Conservation (phyloP, 169 alveolate species). For the Plasmodium adleri region DNA sequence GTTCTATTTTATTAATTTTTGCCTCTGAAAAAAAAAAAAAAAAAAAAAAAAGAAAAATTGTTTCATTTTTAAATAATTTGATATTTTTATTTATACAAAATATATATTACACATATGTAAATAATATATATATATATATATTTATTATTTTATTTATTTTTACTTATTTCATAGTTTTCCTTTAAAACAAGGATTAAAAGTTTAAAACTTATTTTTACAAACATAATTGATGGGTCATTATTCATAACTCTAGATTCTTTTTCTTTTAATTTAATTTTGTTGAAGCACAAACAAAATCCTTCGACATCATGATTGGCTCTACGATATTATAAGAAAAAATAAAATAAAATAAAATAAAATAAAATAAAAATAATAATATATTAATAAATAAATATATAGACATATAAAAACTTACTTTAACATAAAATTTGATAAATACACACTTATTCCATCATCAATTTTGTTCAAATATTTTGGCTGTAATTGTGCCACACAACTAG, state of each 20-base stretch:
- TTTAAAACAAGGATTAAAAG: conserved; percentile 50
- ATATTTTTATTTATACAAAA: not conserved
- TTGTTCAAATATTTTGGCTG: conserved; percentile 21
- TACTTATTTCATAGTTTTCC: conserved; percentile 56
- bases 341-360: not conserved
- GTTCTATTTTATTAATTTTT: conserved; percentile 44
- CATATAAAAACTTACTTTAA: conserved; percentile 28
- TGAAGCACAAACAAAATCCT: conserved; percentile 58
- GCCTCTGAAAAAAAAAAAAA: conserved; percentile 31
- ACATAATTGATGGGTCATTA: conserved; percentile 37
- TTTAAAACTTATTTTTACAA: conserved; percentile 44
- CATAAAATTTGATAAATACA: conserved; percentile 57
- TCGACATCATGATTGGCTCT: conserved; percentile 64
- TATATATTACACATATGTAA: not conserved
- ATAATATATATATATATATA: not conserved
- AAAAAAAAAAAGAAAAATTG: conserved; percentile 9
- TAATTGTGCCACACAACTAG: conserved; percentile 55
- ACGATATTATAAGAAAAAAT: not conserved
- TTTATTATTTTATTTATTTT: not conserved
- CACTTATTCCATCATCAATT: conserved; percentile 30
- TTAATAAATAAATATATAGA: not conserved
- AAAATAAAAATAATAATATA: not conserved
- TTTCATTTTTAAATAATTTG: not conserved
- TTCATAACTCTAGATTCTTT: conserved; percentile 31
- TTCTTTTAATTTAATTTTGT: conserved; percentile 41